A percentile compares a stretch with the other conserved stretches of the same genome.
phyloP scores from a whole-genome alignment of 306 rosid genomes.

The Ormosia semicastrata region DNA sequence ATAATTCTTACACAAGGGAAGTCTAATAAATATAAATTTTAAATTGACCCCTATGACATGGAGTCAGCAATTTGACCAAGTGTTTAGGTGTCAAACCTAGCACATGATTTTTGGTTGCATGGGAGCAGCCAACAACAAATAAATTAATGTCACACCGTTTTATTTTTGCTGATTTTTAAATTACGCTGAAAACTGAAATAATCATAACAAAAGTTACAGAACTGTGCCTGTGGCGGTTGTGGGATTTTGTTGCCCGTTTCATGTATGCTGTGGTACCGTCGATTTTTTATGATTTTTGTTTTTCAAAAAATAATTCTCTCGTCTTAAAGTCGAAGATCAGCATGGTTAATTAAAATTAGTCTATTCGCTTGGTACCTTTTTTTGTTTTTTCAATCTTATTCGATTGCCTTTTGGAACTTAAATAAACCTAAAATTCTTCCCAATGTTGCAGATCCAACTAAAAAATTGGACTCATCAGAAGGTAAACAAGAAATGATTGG shows the following conservation, averaged over 20 bases:
- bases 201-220: background rate
- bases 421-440: background rate
- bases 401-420: background rate
- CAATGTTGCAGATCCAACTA: background rate
- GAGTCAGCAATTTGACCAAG: too few species aligned
- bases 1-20: too few species aligned
- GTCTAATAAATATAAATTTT: too few species aligned
- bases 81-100: too few species aligned
- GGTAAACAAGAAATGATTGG: background rate
- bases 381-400: background rate
- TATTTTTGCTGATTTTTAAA: background rate
- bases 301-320: background rate
- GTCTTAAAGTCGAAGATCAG: background rate
- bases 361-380: background rate
- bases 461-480: background rate
- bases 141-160: too few species aligned
- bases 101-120: too few species aligned
- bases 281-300: background rate
- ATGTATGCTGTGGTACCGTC: background rate
- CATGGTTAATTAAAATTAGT: background rate
- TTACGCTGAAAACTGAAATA: background rate
- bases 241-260: background rate
- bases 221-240: background rate
- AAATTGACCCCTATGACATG: too few species aligned
- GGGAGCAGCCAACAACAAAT: too few species aligned